These are phyloP conservation scores for Cordyceps cateniannulata DNA, from an alignment of 2,329 filamentous ascomycete species.

Conservation along the genomic window DNA sequence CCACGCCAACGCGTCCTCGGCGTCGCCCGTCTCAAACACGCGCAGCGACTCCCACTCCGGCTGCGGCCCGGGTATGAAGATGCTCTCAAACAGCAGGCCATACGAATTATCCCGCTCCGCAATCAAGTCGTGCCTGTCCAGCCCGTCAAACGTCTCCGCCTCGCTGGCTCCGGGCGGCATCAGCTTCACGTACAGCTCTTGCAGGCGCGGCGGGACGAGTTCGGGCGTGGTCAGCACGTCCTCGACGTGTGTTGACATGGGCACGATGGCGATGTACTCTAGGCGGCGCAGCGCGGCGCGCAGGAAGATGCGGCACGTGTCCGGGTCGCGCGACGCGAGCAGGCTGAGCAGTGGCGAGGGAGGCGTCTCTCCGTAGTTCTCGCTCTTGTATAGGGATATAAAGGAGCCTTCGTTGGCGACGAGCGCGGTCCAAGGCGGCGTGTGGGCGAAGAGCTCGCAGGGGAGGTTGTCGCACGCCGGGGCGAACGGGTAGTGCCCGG, in stretches of 20 bases:
- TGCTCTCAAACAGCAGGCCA: constrained; percentile 35
- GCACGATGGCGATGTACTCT: constrained; percentile 61
- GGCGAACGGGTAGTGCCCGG: too few relatives aligned
- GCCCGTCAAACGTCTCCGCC: constrained; percentile 17
- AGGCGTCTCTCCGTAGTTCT: constrained; percentile 22
- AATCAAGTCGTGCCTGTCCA: constrained; percentile 41
- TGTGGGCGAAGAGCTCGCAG: constrained; percentile 42
- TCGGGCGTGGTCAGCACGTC: background rate
- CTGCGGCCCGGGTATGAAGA: constrained; percentile 24
- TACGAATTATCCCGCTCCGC: constrained; percentile 48
- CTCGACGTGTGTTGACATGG: constrained; percentile 53
- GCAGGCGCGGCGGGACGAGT: constrained; percentile 24
- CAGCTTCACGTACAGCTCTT: constrained; percentile 48
- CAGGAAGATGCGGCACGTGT: constrained; percentile 30
- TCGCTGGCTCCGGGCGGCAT: constrained; percentile 28
- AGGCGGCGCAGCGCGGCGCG: constrained; percentile 40
- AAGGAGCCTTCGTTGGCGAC: constrained; percentile 71
- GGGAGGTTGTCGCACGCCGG: constrained; percentile 14
- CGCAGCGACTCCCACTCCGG: constrained; percentile 34
- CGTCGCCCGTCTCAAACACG: constrained; percentile 45
- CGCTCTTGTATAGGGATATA: constrained; percentile 54
- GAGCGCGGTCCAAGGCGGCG: constrained; percentile 59
- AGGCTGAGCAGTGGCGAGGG: constrained; percentile 37
- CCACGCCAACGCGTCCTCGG: constrained; percentile 37
- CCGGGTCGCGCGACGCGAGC: constrained; percentile 28